phyloP scores from a whole-genome alignment of 129 eudicot genomes.

The Logfia minima region DNA sequence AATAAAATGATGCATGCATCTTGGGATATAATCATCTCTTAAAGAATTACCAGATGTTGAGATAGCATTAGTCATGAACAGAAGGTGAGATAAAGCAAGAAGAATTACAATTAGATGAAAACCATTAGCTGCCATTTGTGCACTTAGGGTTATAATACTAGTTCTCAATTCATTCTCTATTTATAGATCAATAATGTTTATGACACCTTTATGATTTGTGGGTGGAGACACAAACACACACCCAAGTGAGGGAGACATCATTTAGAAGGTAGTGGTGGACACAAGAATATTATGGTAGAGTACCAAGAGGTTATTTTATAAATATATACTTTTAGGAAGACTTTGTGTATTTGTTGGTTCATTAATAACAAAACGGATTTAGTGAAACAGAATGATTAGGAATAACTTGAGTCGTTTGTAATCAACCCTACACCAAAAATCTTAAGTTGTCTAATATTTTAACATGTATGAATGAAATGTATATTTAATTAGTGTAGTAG shows the following conservation, averaged over 20 bases:
- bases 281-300: slow-evolving; percentile 28
- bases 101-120: slow-evolving; percentile 40
- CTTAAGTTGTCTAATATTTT: not conserved
- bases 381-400: not conserved
- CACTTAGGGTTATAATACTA: slow-evolving; percentile 22
- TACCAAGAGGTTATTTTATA: slow-evolving; percentile 10
- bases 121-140: slow-evolving; percentile 35
- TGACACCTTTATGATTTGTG: slow-evolving; percentile 36
- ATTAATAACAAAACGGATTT: not conserved
- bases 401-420: not conserved
- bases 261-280: slow-evolving; percentile 41
- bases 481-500: too few relatives aligned
- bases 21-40: not conserved
- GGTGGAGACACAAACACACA: slow-evolving; percentile 49
- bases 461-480: too few relatives aligned
- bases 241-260: slow-evolving; percentile 38
- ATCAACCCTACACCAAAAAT: too few relatives aligned
- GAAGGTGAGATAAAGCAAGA: slow-evolving; percentile 42
- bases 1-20: not conserved
- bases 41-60: slow-evolving; percentile 37
- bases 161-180: slow-evolving; percentile 28
- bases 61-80: slow-evolving; percentile 35
- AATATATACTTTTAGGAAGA: slow-evolving; percentile 6
- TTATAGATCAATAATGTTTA: slow-evolving; percentile 33
- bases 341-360: not conserved